phyloP scores from a whole-genome alignment of 169 alveolate genomes.

The Babesia divergens region DNA sequence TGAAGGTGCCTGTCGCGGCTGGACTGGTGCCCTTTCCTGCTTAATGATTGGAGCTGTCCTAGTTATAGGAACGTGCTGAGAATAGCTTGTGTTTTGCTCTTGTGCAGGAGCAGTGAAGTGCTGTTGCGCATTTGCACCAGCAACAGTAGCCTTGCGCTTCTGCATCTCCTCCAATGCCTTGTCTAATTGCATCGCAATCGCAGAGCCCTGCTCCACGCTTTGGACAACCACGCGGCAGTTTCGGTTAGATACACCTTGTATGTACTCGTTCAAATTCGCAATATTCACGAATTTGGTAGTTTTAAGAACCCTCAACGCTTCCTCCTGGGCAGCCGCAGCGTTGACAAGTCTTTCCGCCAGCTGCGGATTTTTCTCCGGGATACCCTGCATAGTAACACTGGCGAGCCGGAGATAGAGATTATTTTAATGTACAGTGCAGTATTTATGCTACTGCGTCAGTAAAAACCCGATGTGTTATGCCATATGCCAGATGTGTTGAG shows the following conservation, averaged over 20 bases:
- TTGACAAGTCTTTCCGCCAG: neutral
- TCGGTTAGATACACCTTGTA: slow-evolving; percentile 6
- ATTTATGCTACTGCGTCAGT: neutral
- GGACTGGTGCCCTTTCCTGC: too few species aligned
- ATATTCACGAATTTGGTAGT: slow-evolving; percentile 17
- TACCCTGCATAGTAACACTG: slow-evolving; percentile 20
- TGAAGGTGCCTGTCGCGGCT: too few species aligned
- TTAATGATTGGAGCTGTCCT: too few species aligned
- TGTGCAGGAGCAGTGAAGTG: neutral
- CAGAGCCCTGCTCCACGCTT: slow-evolving; percentile 29
- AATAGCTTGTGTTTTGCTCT: too few species aligned
- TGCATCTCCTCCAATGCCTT: slow-evolving; percentile 21
- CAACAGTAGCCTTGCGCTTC: neutral
- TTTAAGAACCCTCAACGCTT: slow-evolving; percentile 1
- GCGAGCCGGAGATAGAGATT: slow-evolving; percentile 6
- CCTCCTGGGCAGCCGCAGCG: neutral
- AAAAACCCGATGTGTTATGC: slow-evolving; percentile 13
- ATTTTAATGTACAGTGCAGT: neutral
- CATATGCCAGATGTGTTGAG: slow-evolving; percentile 9
- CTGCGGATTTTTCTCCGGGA: slow-evolving; percentile 7
- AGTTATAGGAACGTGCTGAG: too few species aligned
- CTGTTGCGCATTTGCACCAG: neutral
- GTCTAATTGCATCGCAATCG: slow-evolving; percentile 12
- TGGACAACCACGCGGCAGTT: slow-evolving; percentile 41
- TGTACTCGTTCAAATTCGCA: slow-evolving; percentile 7